phyloP scores from a whole-genome alignment of 2,329 filamentous ascomycete genomes.

The Trichothecium sympodiale region DNA sequence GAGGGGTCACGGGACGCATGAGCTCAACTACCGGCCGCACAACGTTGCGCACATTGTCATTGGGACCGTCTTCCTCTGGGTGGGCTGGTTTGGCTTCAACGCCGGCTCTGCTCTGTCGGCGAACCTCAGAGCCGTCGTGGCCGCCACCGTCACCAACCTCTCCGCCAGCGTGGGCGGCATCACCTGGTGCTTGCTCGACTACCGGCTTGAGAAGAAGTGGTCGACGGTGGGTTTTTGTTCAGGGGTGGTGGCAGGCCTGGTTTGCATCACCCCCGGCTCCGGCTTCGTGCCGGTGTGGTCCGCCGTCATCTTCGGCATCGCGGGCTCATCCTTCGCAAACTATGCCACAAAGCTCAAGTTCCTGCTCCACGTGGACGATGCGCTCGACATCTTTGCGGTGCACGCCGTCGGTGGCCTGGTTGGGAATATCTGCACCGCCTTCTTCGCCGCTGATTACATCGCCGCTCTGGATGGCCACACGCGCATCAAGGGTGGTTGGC shows the following conservation, averaged over 20 bases:
- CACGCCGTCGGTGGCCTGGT: slow-evolving; percentile 70
- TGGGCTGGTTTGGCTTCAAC: slow-evolving; percentile 94
- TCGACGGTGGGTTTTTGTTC: slow-evolving; percentile 90
- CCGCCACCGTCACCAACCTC: slow-evolving; percentile 75
- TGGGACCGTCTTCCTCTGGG: slow-evolving; percentile 88
- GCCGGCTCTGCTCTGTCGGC: slow-evolving; percentile 72
- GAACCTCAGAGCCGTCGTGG: slow-evolving; percentile 78
- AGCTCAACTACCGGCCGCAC: slow-evolving; percentile 85
- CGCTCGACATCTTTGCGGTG: slow-evolving; percentile 80
- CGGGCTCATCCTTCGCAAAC: slow-evolving; percentile 70
- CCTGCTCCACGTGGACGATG: slow-evolving; percentile 68
- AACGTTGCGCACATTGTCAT: slow-evolving; percentile 90
- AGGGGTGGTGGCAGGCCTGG: slow-evolving; percentile 76
- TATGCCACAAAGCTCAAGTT: slow-evolving; percentile 91
- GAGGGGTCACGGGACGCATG: slow-evolving; percentile 72
- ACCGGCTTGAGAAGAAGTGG: slow-evolving; percentile 82
- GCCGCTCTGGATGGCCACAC: slow-evolving; percentile 65
- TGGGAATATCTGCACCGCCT: slow-evolving; percentile 67
- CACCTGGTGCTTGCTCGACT: slow-evolving; percentile 83
- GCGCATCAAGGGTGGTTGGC: slow-evolving; percentile 64
- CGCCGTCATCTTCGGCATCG: slow-evolving; percentile 65
- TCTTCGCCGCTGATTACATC: slow-evolving; percentile 80
- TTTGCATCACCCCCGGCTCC: slow-evolving; percentile 80
- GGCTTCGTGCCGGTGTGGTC: slow-evolving; percentile 75
- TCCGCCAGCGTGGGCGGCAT: slow-evolving; percentile 76